Evolutionary conservation across 345 rosid species (phyloP).

Genomic region (Chamaenerion angustifolium): DNA sequence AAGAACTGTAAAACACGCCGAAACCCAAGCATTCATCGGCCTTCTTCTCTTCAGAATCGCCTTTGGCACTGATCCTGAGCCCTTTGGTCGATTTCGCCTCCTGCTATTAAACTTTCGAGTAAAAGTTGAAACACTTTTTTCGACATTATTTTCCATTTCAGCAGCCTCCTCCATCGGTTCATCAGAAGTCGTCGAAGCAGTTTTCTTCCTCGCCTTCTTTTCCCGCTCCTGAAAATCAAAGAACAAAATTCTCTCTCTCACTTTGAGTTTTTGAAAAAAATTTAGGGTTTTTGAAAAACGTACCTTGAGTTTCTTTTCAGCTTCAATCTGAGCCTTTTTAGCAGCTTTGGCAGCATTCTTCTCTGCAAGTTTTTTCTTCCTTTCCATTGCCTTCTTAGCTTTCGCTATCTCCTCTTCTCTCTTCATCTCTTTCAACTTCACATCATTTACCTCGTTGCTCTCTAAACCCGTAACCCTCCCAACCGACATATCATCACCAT

Average conservation of each 20-base stretch:
- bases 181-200: conserved; percentile 14
- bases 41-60: no score
- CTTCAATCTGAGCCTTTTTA: conserved; percentile 79
- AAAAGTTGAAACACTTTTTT: not conserved
- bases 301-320: conserved; percentile 90
- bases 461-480: not conserved
- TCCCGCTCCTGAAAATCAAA: conserved; percentile 52
- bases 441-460: conserved; percentile 23
- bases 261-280: conserved; percentile 5
- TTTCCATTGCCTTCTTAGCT: conserved; percentile 80
- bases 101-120: not conserved
- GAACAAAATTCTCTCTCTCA: no score
- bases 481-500: not conserved
- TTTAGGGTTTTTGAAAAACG: conserved; percentile 9
- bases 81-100: not conserved
- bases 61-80: no score
- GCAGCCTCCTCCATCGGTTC: conserved; percentile 25
- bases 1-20: no score
- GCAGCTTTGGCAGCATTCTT: conserved; percentile 89
- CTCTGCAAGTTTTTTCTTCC: conserved; percentile 91
- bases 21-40: no score
- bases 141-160: conserved; percentile 14
- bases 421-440: conserved; percentile 65
- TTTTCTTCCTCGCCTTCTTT: conserved; percentile 75
- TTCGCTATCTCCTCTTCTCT: conserved; percentile 84